A percentile compares a stretch with the other conserved stretches of the same genome.
Conservation (phyloP, 768 basidiomycete genomes). For the Podaxis sp. region DNA sequence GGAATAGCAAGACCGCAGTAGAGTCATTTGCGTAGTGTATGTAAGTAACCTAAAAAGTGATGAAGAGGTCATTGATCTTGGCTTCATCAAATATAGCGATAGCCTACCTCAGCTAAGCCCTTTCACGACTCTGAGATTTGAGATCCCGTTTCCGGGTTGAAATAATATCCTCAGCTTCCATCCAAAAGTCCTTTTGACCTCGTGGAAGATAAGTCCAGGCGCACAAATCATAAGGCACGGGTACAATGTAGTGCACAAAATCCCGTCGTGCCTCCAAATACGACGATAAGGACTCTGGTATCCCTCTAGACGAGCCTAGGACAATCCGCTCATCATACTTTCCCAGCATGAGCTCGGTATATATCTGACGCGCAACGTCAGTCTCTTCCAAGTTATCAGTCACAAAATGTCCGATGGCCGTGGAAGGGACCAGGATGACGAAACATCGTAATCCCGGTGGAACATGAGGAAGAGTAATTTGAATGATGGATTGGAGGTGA, state of each 20-base stretch:
- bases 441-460: conserved; percentile 5
- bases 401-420: neutral
- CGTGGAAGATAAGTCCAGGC: conserved; percentile 12
- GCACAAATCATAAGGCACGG: conserved; percentile 4
- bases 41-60: neutral
- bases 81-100: neutral
- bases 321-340: conserved; percentile 9
- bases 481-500: neutral
- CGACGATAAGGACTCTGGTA: neutral
- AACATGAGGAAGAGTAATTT: neutral
- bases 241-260: conserved; percentile 5
- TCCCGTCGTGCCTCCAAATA: neutral
- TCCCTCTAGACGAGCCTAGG: conserved; percentile 10
- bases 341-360: neutral
- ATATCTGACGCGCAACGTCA: neutral
- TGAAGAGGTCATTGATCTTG: neutral
- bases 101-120: neutral
- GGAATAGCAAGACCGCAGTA: neutral
- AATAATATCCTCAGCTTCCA: conserved; percentile 12
- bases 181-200: conserved; percentile 6
- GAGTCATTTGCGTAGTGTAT: neutral
- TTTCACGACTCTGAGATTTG: neutral
- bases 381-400: no score
- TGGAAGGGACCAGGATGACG: neutral
- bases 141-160: neutral